Evolutionary conservation across 495 filamentous ascomycete genomes (phyloP), one percentile per base, ranked within the genome.

Genomic region (Penicillium cosmopolitanum): DNA sequence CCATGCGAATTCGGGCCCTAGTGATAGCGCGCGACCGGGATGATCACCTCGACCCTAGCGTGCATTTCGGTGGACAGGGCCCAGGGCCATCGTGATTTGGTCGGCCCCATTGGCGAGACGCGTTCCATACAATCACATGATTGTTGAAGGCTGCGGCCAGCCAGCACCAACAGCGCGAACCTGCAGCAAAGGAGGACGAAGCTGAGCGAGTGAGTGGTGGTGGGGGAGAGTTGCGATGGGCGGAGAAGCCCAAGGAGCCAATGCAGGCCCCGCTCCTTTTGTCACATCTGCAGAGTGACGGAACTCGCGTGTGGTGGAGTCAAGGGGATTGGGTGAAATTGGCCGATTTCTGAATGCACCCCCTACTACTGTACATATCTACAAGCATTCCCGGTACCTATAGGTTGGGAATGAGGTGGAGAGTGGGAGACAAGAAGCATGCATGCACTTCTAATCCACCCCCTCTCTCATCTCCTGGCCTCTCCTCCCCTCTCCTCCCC

Each of bases 101-200:
- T 42, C 42, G 46, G 51, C 46, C 58, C 50, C 61, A 69, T 71
- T 71, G 66, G 68, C 55, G 68, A 68, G 38, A 60, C 54, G 53
- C 51, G 46, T 55, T 62, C 63, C 61, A 46, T 16, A 21, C 25
- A 61, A 72, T 78, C 76, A 78, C 76, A 78, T 78, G 76, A 78
- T 73, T 69, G 62, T 67, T 60, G 21, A 35, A 55, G 51, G 61
- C 71, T 78, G 76, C 76, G 76, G 73, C 65, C 67, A 67, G 63
- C 70, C 72, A 72, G 64, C 63, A 68, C 61, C 66, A 72, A 66
- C 69, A 72, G 65, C 66, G 70, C 63, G 64, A 73, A 73, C 69
- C 70, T 76, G 75, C 75, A 75, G 68, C 19, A 34, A 46, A 35
- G 35, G 40, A 54, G 34, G 40, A 56, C 28, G 43, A 51, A 50